Conservation (phyloP, 169 alveolate species). For the Plasmodium knowlesi region DNA sequence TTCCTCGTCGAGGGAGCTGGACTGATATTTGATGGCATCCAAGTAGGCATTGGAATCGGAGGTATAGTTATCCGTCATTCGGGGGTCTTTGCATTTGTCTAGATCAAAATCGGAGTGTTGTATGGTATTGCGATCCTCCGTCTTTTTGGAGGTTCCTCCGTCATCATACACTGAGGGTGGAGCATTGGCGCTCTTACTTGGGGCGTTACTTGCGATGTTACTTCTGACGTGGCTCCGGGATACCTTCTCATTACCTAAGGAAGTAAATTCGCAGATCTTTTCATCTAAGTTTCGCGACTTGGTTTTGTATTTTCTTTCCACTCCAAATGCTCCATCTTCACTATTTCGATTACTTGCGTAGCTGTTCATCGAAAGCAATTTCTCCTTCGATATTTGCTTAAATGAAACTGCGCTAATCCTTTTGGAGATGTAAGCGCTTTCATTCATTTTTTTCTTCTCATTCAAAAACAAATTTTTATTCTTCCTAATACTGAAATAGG, state of each 20-base stretch:
- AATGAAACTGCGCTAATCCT: conserved; percentile 68
- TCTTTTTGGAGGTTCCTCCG: neutral
- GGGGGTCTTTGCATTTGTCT: conserved; percentile 19
- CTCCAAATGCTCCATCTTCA: neutral
- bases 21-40: conserved; percentile 72
- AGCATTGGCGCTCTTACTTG: neutral
- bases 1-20: conserved; percentile 74
- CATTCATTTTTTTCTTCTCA: neutral
- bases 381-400: conserved; percentile 70
- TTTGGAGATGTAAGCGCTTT: neutral
- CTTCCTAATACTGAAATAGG: conserved; percentile 1
- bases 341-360: neutral
- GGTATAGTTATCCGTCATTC: neutral
- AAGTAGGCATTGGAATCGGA: conserved; percentile 47
- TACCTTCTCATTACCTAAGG: conserved; percentile 1
- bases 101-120: conserved; percentile 10
- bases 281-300: neutral
- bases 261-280: neutral
- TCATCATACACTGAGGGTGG: neutral
- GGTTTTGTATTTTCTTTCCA: neutral
- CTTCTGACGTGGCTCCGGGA: neutral
- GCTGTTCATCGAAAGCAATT: conserved; percentile 12
- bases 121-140: conserved; percentile 14
- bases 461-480: conserved; percentile 5
- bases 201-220: neutral